Evolutionary conservation across 805 yeast species (phyloP), one percentile per base, ranked within the genome.

Genomic region (Nakazawaea ambrosiae): DNA sequence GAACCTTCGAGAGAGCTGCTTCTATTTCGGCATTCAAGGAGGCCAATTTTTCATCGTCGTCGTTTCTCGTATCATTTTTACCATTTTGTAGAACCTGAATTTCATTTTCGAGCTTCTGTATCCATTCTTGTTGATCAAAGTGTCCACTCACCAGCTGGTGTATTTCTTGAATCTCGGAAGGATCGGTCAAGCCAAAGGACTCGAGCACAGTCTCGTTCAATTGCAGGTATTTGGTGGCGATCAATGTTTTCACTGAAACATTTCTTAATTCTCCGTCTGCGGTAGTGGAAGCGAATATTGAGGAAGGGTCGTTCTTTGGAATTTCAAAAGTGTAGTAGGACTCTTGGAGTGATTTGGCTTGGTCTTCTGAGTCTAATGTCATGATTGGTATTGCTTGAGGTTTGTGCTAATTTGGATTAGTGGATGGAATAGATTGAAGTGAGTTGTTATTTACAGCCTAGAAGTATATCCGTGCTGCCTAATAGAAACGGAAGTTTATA

Each of bases 171-270:
- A n/a, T n/a, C n/a, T n/a, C n/a, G n/a, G n/a, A n/a, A n/a, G 29
- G 29, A 8, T 22, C 24, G 10, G 8, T 19, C n/a, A 11, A 19
- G 3, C 34, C 40, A 4, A 47, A 25, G 22, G 41, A 26, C n/a
- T 43, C 45, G 10, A 53, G 31, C 4, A 61, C 41, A 3, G 58
- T 42, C 37, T 58, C 65, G 31, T 57, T 58, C 17, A 55, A 51
- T 22, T 58, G 42, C 4, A 55, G 43, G 36, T 51, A 61, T 32
- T 57, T 53, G 10, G 65, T 50, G 1, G 61, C 63, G 14, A 58
- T 38, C 38, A 56, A 57, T 1, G 64, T 53, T 35, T 61, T 50
- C 27, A 61, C 36, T 3, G 66, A 56, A 2, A 59, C 42, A 11
- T 49, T 47, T 16, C 41, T 34, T 14, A 47, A 22, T 27, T 45